Evolutionary conservation across 108 stramenopile species (phyloP).

Genomic region (Cyclostephanos invisitatus): DNA sequence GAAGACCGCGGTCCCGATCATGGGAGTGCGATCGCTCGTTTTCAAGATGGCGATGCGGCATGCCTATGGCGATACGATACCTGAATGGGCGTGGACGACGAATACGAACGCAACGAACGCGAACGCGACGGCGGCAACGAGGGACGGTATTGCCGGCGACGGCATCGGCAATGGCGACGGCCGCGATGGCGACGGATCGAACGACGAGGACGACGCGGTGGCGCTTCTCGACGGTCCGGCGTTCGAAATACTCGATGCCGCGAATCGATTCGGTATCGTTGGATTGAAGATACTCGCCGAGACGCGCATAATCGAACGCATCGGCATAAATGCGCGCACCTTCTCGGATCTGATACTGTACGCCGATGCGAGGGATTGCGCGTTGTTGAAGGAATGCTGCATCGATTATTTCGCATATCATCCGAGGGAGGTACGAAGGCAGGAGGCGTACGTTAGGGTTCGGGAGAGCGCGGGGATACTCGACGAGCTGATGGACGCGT

Average conservation of each 20-base stretch:
- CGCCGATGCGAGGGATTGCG: slow-evolving; percentile 40
- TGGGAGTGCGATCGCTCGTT: slow-evolving; percentile 12
- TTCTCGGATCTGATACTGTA: slow-evolving; percentile 30
- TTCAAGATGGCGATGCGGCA: slow-evolving; percentile 25
- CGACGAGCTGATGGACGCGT: slow-evolving; percentile 26
- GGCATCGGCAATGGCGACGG: slow-evolving; percentile 4
- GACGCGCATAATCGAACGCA: slow-evolving; percentile 14
- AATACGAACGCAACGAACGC: no score
- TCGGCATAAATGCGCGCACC: slow-evolving; percentile 12
- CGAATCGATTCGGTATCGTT: slow-evolving; percentile 34
- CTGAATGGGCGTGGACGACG: slow-evolving; percentile 20
- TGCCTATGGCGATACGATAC: slow-evolving; percentile 35
- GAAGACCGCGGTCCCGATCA: slow-evolving; percentile 25
- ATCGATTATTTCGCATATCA: slow-evolving; percentile 27
- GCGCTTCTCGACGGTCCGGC: no score
- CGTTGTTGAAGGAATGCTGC: slow-evolving; percentile 32
- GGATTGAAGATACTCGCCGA: slow-evolving; percentile 43
- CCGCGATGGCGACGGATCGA: neutral
- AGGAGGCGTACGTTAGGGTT: neutral
- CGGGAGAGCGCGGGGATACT: neutral
- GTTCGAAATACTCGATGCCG: slow-evolving; percentile 34
- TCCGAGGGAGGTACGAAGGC: slow-evolving; percentile 17
- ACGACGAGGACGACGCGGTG: neutral
- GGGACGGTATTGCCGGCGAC: neutral
- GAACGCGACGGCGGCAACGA: neutral